Percentiles rank a stretch among this genome's conserved stretches.
Conservation (phyloP, 2,329 filamentous ascomycete species). For the Epichloe brachyelytri region DNA sequence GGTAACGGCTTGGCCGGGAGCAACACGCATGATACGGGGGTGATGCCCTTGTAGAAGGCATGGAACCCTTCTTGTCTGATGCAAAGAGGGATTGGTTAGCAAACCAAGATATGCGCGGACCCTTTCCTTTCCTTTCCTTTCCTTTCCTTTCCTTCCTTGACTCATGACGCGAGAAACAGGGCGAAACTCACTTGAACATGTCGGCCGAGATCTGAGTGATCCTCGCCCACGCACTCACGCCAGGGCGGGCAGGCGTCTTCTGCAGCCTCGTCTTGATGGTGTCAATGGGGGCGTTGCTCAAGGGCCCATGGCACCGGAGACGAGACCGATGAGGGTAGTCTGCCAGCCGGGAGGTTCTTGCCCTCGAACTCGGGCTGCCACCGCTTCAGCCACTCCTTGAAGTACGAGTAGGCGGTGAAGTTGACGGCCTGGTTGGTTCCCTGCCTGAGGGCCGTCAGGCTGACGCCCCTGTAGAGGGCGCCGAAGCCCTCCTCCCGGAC, state of each 20-base stretch:
- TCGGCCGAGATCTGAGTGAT: conserved; percentile 68
- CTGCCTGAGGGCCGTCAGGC: conserved; percentile 83
- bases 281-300: conserved; percentile 95
- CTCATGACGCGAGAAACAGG: not conserved
- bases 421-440: conserved; percentile 97
- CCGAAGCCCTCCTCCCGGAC: conserved; percentile 80
- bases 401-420: conserved; percentile 93
- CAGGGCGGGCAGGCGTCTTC: conserved; percentile 70
- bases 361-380: conserved; percentile 57
- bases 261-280: conserved; percentile 97
- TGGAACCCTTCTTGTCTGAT: conserved; percentile 76
- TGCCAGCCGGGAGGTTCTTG: conserved; percentile 65
- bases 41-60: conserved; percentile 99
- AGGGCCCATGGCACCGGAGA: conserved; percentile 86
- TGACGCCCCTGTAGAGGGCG: conserved; percentile 85
- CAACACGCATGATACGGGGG: conserved; percentile 91
- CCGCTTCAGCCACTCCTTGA: conserved; percentile 65
- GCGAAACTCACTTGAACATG: conserved; percentile 58
- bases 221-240: conserved; percentile 66
- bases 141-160: no score
- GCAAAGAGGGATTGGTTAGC: not conserved
- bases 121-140: not conserved
- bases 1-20: conserved; percentile 77
- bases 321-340: conserved; percentile 79
- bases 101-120: no score